Evolutionary conservation across 2,329 filamentous ascomycete species (phyloP).

Genomic region (Colletotrichum lindemuthianum): DNA sequence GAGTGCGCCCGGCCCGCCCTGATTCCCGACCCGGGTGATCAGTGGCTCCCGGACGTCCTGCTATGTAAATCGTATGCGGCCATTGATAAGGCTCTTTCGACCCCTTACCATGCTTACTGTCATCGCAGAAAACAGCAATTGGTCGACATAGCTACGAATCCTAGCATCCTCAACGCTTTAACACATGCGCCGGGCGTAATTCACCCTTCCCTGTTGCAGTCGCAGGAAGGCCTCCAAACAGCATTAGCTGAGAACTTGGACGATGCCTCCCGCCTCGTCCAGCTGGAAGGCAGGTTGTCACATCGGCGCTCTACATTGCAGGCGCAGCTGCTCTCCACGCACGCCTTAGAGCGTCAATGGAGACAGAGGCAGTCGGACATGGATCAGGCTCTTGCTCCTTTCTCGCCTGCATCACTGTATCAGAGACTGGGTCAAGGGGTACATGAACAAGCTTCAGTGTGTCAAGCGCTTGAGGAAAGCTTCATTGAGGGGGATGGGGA

Average conservation of each 20-base stretch:
- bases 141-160: conserved; percentile 71
- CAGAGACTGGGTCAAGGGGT: conserved; percentile 80
- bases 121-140: conserved; percentile 79
- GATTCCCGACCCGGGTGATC: conserved; percentile 69
- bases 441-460: conserved; percentile 83
- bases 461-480: conserved; percentile 88
- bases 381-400: conserved; percentile 84
- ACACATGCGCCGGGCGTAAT: conserved; percentile 72
- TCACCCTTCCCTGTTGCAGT: conserved; percentile 77
- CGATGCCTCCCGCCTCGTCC: conserved; percentile 70
- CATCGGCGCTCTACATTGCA: conserved; percentile 77
- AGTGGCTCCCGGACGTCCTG: conserved; percentile 81
- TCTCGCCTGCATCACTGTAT: conserved; percentile 88
- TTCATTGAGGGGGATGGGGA: conserved; percentile 74
- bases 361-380: conserved; percentile 88
- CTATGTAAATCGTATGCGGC: conserved; percentile 78
- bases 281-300: conserved; percentile 66
- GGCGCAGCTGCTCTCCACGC: conserved; percentile 82
- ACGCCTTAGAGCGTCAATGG: conserved; percentile 93
- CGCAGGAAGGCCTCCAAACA: conserved; percentile 70
- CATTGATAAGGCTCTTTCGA: conserved; percentile 45
- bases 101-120: conserved; percentile 16
- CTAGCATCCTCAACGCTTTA: conserved; percentile 77
- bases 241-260: conserved; percentile 77
- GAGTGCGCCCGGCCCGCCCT: conserved; percentile 43